Conservation (phyloP, 768 basidiomycete genomes). For the Lactarius deliciosus region DNA sequence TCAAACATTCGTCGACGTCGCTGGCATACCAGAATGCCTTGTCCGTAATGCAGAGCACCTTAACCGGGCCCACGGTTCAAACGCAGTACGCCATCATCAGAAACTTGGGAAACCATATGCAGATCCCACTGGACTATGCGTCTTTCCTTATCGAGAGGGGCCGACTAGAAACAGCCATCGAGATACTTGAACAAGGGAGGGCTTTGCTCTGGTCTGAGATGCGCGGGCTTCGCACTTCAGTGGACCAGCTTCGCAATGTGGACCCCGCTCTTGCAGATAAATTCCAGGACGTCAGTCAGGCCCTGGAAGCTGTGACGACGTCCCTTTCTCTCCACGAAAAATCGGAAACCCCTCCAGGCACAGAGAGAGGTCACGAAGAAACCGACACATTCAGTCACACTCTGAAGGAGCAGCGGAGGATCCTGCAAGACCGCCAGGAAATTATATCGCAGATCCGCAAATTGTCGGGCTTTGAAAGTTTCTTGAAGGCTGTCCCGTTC, state of each 20-base stretch:
- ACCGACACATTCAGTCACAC: slow-evolving; percentile 5
- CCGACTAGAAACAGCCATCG: slow-evolving; percentile 11
- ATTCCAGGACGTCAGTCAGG: neutral
- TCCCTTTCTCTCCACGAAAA: neutral
- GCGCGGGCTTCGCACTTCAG: slow-evolving; percentile 18
- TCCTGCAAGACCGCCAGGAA: neutral
- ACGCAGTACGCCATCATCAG: slow-evolving; percentile 3
- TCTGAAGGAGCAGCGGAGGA: slow-evolving; percentile 6
- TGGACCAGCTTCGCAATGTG: slow-evolving; percentile 14
- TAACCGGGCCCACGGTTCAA: slow-evolving; percentile 6
- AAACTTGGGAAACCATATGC: neutral
- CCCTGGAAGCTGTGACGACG: neutral
- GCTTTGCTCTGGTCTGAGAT: slow-evolving; percentile 21
- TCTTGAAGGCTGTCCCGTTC: slow-evolving; percentile 3
- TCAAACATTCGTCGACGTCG: neutral
- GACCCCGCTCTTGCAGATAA: slow-evolving; percentile 19
- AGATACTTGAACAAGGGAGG: slow-evolving; percentile 27
- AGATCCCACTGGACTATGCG: slow-evolving; percentile 1
- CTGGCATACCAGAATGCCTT: slow-evolving; percentile 6
- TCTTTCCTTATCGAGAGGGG: slow-evolving; percentile 8
- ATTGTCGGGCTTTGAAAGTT: slow-evolving; percentile 8
- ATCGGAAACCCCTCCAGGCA: too few relatives aligned
- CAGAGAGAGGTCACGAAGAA: neutral
- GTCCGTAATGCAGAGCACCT: neutral
- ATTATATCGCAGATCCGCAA: slow-evolving; percentile 9